Evolutionary conservation across 2,329 filamentous ascomycete genomes (phyloP).

Genomic region (Fusarium chaquense): DNA sequence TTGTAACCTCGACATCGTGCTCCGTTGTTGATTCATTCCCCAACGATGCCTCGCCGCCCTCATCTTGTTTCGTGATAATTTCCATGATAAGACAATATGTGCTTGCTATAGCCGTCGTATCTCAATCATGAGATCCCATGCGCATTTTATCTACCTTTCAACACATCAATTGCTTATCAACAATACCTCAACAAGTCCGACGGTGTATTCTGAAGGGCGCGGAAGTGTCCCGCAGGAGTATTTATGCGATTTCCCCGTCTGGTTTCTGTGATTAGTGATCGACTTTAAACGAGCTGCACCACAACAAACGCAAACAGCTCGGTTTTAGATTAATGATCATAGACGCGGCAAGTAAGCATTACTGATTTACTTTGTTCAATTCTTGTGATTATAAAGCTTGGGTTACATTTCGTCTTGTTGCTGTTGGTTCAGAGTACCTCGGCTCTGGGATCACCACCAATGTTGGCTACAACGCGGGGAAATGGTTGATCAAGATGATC

Average conservation of each 20-base stretch:
- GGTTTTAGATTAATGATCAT: conserved; percentile 33
- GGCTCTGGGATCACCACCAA: neutral
- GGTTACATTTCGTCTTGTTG: rapidly evolving
- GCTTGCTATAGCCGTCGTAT: neutral
- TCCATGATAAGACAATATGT: conserved; percentile 12
- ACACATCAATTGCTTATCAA: neutral
- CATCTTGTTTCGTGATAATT: conserved; percentile 1
- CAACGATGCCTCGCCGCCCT: neutral
- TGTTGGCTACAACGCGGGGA: neutral
- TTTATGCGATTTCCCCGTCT: conserved; percentile 4
- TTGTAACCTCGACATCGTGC: conserved; percentile 49
- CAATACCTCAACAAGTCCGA: neutral
- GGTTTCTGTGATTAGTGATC: conserved; percentile 36
- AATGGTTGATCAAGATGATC: too few relatives aligned
- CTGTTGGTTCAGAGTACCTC: neutral
- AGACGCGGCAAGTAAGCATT: neutral
- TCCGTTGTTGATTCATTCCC: conserved; percentile 34
- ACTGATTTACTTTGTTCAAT: neutral
- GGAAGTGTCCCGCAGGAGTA: neutral
- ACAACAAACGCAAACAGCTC: neutral
- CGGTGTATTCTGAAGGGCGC: neutral
- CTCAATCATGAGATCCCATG: neutral
- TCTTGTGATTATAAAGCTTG: neutral
- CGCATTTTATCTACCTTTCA: neutral
- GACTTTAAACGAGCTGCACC: neutral